Percentiles rank a stretch among this genome's conserved stretches.
Conservation (phyloP, 2,329 filamentous ascomycete genomes). For the Alternaria panax region DNA sequence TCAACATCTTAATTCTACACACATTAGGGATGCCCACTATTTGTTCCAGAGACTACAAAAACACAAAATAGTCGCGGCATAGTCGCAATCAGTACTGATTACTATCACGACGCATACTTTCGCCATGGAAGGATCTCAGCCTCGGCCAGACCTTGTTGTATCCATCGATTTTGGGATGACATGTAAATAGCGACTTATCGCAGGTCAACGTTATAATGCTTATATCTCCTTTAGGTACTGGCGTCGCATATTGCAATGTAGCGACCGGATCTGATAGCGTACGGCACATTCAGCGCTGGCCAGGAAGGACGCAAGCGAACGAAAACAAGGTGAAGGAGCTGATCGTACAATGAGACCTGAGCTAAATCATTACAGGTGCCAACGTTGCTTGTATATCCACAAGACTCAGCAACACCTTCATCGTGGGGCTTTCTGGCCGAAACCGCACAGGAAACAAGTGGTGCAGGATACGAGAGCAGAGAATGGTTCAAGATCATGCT, state of each 20-base stretch:
- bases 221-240: slow-evolving; percentile 31
- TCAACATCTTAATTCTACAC: rapidly evolving
- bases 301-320: slow-evolving; percentile 59
- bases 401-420: slow-evolving; percentile 47
- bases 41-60: neutral
- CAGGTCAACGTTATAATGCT: rapidly evolving
- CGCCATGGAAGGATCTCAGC: neutral
- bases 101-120: neutral
- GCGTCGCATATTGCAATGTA: slow-evolving; percentile 47
- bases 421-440: slow-evolving; percentile 64
- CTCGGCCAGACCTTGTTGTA: neutral
- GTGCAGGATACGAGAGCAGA: slow-evolving; percentile 53
- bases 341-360: neutral
- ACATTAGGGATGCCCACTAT: too few relatives aligned
- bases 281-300: slow-evolving; percentile 58
- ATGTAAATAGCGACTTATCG: neutral
- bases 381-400: slow-evolving; percentile 59
- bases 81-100: too few relatives aligned
- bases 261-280: slow-evolving; percentile 40
- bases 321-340: slow-evolving; percentile 55
- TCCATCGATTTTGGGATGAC: slow-evolving; percentile 6
- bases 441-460: slow-evolving; percentile 41
- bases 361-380: slow-evolving; percentile 48
- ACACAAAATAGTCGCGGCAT: rapidly evolving
- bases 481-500: slow-evolving; percentile 66